Evolutionary conservation across 306 rosid genomes (phyloP).

Genomic region (Quercus gilva): DNA sequence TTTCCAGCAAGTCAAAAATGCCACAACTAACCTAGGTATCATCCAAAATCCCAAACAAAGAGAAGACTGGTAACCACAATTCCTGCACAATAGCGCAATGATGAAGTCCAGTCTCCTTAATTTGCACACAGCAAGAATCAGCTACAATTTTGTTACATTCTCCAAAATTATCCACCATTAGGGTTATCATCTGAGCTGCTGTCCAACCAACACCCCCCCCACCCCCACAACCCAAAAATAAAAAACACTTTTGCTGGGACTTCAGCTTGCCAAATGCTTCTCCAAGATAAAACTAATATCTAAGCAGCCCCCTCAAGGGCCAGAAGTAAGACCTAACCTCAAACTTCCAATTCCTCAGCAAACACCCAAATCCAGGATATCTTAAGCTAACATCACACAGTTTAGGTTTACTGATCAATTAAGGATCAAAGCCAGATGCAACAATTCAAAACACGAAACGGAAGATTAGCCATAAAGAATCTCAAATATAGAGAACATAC

Average conservation of each 20-base stretch:
- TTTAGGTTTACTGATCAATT: background rate
- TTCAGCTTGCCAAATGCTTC: background rate
- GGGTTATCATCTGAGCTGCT: background rate
- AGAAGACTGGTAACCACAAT: background rate
- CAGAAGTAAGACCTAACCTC: background rate
- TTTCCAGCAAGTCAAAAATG: background rate
- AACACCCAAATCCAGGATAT: slow-evolving; percentile 12
- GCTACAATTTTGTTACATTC: background rate
- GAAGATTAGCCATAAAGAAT: background rate
- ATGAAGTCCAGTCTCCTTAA: background rate
- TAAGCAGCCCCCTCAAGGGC: background rate
- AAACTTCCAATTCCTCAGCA: background rate
- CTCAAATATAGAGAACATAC: slow-evolving; percentile 40
- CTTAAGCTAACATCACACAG: background rate
- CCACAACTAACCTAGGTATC: background rate
- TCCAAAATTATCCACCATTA: background rate
- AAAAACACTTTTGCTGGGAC: background rate
- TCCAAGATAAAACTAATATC: background rate
- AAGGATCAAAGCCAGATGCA: background rate
- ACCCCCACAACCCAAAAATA: too few relatives aligned
- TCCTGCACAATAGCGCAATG: background rate
- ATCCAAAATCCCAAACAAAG: background rate
- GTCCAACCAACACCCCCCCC: background rate
- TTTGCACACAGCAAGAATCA: background rate
- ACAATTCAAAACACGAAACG: background rate